A percentile compares a stretch with the other conserved stretches of the same genome.
Conservation (phyloP, 2,329 filamentous ascomycete genomes). For the Fusarium vanettenii region DNA sequence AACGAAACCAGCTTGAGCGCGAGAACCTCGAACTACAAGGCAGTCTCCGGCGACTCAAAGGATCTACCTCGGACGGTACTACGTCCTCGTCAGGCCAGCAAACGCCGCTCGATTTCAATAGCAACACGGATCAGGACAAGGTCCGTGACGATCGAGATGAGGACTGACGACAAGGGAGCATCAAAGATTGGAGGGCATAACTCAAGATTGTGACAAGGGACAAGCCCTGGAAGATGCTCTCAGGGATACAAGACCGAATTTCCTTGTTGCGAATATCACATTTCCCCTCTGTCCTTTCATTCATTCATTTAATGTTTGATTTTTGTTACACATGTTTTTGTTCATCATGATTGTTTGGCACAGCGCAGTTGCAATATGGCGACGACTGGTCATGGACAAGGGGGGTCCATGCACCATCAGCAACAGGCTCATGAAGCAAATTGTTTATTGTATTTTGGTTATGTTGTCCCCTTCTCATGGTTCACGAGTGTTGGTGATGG, state of each 20-base stretch:
- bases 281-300: not conserved
- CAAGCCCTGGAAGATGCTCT: not conserved
- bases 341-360: slow-evolving; percentile 7
- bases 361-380: not conserved
- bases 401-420: not conserved
- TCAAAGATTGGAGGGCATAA: not conserved
- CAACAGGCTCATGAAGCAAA: not conserved
- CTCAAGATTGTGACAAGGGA: not conserved
- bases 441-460: not conserved
- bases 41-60: slow-evolving; percentile 36
- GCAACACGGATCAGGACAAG: slow-evolving; percentile 22
- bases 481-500: not conserved
- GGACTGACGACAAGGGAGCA: not conserved
- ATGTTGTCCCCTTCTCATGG: not conserved
- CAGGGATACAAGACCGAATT: not conserved
- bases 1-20: slow-evolving; percentile 37
- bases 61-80: slow-evolving; percentile 16
- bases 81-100: slow-evolving; percentile 18
- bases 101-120: slow-evolving; percentile 25
- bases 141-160: slow-evolving; percentile 4
- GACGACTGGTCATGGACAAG: not conserved
- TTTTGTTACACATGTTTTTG: not conserved
- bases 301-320: slow-evolving; percentile 16
- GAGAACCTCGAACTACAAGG: slow-evolving; percentile 42
- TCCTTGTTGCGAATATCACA: not conserved